Conservation (phyloP, 148 eudicot genomes). For the Persicaria tinctoria region DNA sequence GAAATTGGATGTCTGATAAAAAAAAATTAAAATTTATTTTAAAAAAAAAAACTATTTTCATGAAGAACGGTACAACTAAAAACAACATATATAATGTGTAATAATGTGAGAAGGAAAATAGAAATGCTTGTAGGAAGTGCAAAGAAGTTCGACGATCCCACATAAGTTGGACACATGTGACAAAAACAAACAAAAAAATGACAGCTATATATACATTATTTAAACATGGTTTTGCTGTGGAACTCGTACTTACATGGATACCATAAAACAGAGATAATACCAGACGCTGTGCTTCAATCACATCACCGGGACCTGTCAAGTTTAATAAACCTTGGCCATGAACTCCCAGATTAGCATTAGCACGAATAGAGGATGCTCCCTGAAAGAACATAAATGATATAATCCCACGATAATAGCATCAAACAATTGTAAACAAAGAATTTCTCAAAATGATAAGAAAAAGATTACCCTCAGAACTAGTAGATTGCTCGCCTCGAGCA, state of each 20-base stretch:
- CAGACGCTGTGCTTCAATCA: conserved; percentile 89
- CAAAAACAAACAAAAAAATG: background rate
- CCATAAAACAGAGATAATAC: conserved; percentile 84
- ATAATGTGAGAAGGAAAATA: background rate
- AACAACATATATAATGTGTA: background rate
- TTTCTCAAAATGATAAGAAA: background rate
- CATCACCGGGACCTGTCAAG: conserved; percentile 86
- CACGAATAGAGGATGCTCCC: conserved; percentile 83
- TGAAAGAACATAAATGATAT: conserved; percentile 24
- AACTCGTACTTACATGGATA: conserved; percentile 60
- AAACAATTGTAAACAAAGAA: background rate
- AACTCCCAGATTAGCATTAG: conserved; percentile 91
- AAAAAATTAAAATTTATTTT: no score
- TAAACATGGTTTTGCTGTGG: background rate
- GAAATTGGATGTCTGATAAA: background rate
- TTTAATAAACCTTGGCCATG: conserved; percentile 95
- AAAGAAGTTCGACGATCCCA: background rate
- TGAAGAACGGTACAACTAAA: background rate
- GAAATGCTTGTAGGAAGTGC: background rate
- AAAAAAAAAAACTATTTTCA: background rate
- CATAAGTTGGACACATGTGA: background rate
- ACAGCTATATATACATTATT: background rate
- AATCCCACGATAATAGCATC: conserved; percentile 2
- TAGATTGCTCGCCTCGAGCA: conserved; percentile 88
- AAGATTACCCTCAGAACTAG: conserved; percentile 38